Conservation (phyloP, 2,329 filamentous ascomycete genomes). For the Didymosphaeria variabile region DNA sequence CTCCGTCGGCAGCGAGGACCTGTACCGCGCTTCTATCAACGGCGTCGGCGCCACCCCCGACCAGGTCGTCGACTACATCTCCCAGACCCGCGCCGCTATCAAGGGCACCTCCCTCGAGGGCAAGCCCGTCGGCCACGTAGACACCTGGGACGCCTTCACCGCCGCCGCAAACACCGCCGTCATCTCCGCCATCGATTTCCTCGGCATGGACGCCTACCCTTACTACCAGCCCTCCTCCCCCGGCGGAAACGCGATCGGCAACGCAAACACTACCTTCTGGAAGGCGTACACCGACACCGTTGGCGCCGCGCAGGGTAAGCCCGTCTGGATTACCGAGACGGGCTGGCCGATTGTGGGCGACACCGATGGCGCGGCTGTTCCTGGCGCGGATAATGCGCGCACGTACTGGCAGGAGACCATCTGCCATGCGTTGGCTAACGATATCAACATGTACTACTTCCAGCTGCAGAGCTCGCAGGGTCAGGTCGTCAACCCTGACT, state of each 20-base stretch:
- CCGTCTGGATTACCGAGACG: conserved; percentile 86
- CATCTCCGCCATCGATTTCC: conserved; percentile 74
- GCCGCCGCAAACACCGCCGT: conserved; percentile 76
- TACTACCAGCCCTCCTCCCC: conserved; percentile 75
- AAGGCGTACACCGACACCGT: conserved; percentile 53
- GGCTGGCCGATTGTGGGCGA: conserved; percentile 70
- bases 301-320: conserved; percentile 61
- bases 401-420: conserved; percentile 1
- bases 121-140: conserved; percentile 79
- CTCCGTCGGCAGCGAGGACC: conserved; percentile 84
- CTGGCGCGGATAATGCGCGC: not conserved
- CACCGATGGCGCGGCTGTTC: not conserved
- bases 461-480: conserved; percentile 10
- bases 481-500: not conserved
- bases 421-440: not conserved
- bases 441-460: conserved; percentile 12
- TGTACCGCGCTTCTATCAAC: conserved; percentile 66
- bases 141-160: conserved; percentile 78
- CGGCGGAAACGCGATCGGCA: conserved; percentile 61
- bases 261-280: conserved; percentile 72
- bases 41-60: conserved; percentile 70
- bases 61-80: conserved; percentile 73
- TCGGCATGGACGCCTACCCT: conserved; percentile 86
- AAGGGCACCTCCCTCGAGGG: conserved; percentile 66
- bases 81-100: conserved; percentile 70